Base-by-base conservation (phyloP, 768 basidiomycete species). In the Cystoderma amianthinum region DNA sequence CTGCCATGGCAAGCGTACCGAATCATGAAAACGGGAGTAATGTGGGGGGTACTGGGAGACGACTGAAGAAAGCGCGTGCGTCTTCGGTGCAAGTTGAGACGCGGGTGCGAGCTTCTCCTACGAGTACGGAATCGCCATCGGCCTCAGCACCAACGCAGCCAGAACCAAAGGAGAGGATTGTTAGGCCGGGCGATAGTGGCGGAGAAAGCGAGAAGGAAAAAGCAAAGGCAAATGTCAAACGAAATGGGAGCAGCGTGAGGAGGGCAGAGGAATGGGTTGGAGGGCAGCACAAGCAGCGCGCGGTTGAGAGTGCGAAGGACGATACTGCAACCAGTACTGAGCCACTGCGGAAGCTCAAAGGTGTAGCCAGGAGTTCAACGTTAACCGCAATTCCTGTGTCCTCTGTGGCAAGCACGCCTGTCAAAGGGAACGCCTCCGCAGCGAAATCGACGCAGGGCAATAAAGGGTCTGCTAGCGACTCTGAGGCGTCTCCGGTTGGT, bases 191-290 rank as follows among this genome's bases (percentile, higher is more conserved):
- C 10, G 28, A 30, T 9, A 15, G 28, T 30, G 28, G 15, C 15
- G 15, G n/a, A 30, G 9, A 30, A 30, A 30, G 28, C 28, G 15
- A 9, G 15, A 9, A 30, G 15, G 28, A 30, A 30, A 30, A 9
- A 30, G 28, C 28, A 30, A 15, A 30, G 15, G 15, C 28, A 15
- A 30, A 30, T 9, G 9, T 15, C 10, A 30, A 30, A 30, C 28
- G 28, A 15, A 30, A 30, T 30, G 28, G 15, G 28, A 30, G n/a
- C n/a, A n/a, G 28, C 15, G 28, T 30, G 28, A 9, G 15, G 28
- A 30, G 15, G 35, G 54, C 52, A 25, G 52, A 53, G 23, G 50
- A 48, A 32, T 50, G 49, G 49, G 41, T 51, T 10, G 47, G 45
- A 20, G 49, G 42, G 24, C 46, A 52, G 42, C n/a, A n/a, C n/a